These are phyloP conservation scores for Puccinia polysora DNA, from an alignment of 1,284 basidiomycete genomes.

Conservation along the genomic window DNA sequence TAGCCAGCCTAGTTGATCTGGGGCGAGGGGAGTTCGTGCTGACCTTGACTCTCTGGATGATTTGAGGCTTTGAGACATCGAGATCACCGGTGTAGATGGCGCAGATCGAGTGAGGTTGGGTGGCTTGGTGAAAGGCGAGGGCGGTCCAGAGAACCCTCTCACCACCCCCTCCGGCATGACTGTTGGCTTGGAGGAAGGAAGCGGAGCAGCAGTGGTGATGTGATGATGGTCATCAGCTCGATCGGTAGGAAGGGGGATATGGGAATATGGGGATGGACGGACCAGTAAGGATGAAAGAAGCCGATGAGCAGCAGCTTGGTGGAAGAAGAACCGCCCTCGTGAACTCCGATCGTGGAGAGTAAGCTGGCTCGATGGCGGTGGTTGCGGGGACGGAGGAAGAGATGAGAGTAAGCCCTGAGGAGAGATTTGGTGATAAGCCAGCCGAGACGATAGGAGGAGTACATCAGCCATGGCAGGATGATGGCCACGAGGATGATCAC, in stretches of 20 bases:
- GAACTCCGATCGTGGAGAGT: neutral
- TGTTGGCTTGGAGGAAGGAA: conserved; percentile 52
- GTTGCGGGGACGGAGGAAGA: neutral
- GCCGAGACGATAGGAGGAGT: too few relatives aligned
- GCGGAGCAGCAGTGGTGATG: neutral
- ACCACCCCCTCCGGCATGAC: conserved; percentile 95
- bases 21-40: too few relatives aligned
- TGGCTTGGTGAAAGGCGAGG: conserved; percentile 69
- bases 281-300: conserved; percentile 96
- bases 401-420: too few relatives aligned
- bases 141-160: conserved; percentile 95
- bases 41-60: conserved; percentile 76
- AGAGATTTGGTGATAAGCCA: too few relatives aligned
- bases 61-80: conserved; percentile 71
- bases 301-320: conserved; percentile 60
- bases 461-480: too few relatives aligned
- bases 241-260: conserved; percentile 3
- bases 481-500: too few relatives aligned
- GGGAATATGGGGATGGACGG: conserved; percentile 50
- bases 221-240: neutral
- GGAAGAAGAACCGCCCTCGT: neutral
- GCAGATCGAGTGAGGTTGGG: conserved; percentile 66
- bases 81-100: conserved; percentile 88
- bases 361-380: neutral
- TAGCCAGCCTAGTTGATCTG: too few relatives aligned